Conservation (phyloP, 768 basidiomycete genomes). For the Termitomyces sp. region DNA sequence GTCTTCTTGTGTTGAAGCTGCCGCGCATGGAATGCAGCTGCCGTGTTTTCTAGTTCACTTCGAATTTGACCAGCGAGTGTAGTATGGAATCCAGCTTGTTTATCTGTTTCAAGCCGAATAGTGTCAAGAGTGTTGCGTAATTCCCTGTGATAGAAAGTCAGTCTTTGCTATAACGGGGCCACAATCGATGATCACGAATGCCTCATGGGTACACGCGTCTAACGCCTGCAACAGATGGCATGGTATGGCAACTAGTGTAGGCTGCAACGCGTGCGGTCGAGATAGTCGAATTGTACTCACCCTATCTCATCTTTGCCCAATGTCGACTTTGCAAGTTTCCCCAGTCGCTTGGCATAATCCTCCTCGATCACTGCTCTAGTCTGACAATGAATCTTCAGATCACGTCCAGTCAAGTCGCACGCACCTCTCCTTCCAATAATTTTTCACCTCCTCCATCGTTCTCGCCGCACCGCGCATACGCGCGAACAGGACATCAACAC, state of each 20-base stretch:
- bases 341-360: conserved; percentile 87
- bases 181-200: conserved; percentile 6
- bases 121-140: conserved; percentile 79
- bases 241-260: neutral
- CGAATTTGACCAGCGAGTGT: conserved; percentile 75
- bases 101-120: conserved; percentile 79
- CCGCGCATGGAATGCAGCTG: conserved; percentile 56
- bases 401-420: conserved; percentile 24
- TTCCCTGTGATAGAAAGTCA: conserved; percentile 50
- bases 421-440: conserved; percentile 94
- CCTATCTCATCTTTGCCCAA: conserved; percentile 93
- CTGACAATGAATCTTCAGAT: conserved; percentile 8
- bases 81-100: conserved; percentile 71
- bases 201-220: conserved; percentile 7
- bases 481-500: conserved; percentile 88
- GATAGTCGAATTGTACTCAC: conserved; percentile 47
- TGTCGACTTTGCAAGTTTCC: conserved; percentile 70
- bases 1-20: conserved; percentile 74
- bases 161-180: neutral
- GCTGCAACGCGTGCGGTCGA: neutral
- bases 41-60: conserved; percentile 68
- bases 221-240: neutral
- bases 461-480: conserved; percentile 83
- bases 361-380: conserved; percentile 86
- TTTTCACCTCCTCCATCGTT: conserved; percentile 85